Evolutionary conservation across 306 rosid genomes (phyloP).

Genomic region (Ormosia emarginata): DNA sequence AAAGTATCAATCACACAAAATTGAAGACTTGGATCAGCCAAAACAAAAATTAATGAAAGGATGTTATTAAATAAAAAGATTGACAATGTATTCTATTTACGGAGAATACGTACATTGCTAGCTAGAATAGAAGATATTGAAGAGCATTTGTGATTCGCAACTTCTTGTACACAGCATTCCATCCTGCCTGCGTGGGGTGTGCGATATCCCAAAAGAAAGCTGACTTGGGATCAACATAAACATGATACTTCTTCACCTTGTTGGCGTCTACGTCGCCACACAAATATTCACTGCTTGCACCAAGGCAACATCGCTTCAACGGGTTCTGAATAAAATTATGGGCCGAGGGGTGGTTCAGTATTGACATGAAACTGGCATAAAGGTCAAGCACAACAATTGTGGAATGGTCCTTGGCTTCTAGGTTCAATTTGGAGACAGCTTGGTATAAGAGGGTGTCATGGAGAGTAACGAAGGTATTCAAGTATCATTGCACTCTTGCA

Average conservation of each 20-base stretch:
- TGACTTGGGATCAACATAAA: constrained; percentile 46
- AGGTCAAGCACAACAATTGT: constrained; percentile 41
- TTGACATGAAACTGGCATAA: constrained; percentile 41
- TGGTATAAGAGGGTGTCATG: constrained; percentile 53
- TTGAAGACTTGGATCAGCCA: not conserved
- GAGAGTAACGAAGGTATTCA: constrained; percentile 23
- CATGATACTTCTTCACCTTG: constrained; percentile 35
- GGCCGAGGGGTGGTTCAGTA: constrained; percentile 11
- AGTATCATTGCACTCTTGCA: constrained; percentile 38
- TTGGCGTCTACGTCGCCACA: constrained; percentile 45
- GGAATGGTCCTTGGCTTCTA: constrained; percentile 14
- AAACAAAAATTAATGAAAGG: not conserved
- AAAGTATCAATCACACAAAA: not conserved
- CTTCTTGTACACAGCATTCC: constrained; percentile 47
- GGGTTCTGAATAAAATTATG: constrained; percentile 32
- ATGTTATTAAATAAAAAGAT: not conserved
- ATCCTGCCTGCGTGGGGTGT: constrained; percentile 62
- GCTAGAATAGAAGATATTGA: not conserved
- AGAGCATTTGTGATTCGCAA: not conserved
- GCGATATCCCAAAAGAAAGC: constrained; percentile 65
- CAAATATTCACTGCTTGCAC: constrained; percentile 25
- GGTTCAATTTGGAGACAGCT: constrained; percentile 37
- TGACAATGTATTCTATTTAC: not conserved
- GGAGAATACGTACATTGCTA: not conserved
- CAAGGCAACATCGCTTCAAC: constrained; percentile 56